Evolutionary conservation across 2,329 filamentous ascomycete genomes (phyloP).

Genomic region (Fusarium dimerum): DNA sequence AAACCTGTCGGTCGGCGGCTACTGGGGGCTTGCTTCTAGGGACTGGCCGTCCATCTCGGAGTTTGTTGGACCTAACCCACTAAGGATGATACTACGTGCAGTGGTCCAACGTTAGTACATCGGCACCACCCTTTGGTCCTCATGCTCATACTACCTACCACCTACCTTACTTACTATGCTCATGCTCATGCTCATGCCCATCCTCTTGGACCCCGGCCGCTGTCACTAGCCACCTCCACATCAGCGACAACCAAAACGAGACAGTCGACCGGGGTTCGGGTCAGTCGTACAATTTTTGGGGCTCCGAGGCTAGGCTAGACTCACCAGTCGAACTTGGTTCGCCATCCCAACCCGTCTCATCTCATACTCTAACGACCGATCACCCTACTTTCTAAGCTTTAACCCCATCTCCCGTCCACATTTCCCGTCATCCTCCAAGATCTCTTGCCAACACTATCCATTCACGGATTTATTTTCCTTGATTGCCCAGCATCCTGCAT

Average conservation of each 20-base stretch:
- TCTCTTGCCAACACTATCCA: slow-evolving; percentile 8
- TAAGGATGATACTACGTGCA: too few relatives aligned
- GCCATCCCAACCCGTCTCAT: slow-evolving; percentile 23
- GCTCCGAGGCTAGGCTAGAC: slow-evolving; percentile 20
- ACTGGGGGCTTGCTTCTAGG: too few relatives aligned
- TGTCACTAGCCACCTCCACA: slow-evolving; percentile 35
- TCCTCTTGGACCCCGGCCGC: slow-evolving; percentile 27
- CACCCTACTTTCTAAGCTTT: slow-evolving; percentile 27
- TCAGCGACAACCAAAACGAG: slow-evolving; percentile 32
- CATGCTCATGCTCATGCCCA: slow-evolving; percentile 33
- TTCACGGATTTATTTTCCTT: too few relatives aligned
- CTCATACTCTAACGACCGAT: slow-evolving; percentile 10
- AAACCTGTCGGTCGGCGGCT: too few relatives aligned
- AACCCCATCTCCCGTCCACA: slow-evolving; percentile 22
- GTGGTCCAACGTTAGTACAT: too few relatives aligned
- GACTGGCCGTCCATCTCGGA: too few relatives aligned
- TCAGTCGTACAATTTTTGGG: slow-evolving; percentile 31
- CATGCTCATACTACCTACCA: slow-evolving; percentile 33
- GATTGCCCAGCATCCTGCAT: too few relatives aligned
- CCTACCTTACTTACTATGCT: too few relatives aligned
- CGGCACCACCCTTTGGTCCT: slow-evolving; percentile 5
- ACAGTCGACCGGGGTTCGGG: slow-evolving; percentile 29
- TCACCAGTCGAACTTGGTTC: slow-evolving; percentile 18
- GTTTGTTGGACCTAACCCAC: too few relatives aligned
- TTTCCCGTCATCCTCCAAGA: slow-evolving; percentile 19